A percentile compares a stretch with the other conserved stretches of the same genome.
Evolutionary conservation across 495 filamentous ascomycete species (phyloP).

Genomic region (Haplographium delicatum): DNA sequence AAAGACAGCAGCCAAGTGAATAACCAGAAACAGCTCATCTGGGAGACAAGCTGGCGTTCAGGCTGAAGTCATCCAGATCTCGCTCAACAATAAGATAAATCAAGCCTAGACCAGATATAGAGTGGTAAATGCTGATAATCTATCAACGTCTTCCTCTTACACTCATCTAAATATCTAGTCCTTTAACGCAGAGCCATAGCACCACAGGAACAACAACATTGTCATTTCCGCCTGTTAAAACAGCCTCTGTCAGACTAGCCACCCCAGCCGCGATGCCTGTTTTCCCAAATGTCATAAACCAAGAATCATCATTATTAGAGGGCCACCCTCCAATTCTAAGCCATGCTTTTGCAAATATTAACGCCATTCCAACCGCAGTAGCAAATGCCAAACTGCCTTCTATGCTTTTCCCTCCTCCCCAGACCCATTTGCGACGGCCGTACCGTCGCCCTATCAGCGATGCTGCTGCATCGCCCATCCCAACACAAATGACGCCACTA

Average conservation of each 20-base stretch:
- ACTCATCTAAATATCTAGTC: slow-evolving; percentile 55
- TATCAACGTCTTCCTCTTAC: too few relatives aligned
- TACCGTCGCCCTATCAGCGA: slow-evolving; percentile 84
- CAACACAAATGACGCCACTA: slow-evolving; percentile 86
- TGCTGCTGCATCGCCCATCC: slow-evolving; percentile 93
- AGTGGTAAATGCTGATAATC: too few relatives aligned
- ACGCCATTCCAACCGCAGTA: slow-evolving; percentile 66
- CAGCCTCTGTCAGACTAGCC: slow-evolving; percentile 89
- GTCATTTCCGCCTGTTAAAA: slow-evolving; percentile 95
- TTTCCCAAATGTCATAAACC: slow-evolving; percentile 47
- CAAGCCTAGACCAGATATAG: too few relatives aligned
- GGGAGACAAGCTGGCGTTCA: too few relatives aligned
- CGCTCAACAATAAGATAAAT: too few relatives aligned
- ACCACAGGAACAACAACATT: slow-evolving; percentile 97
- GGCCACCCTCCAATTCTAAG: slow-evolving; percentile 68
- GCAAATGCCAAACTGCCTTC: slow-evolving; percentile 88
- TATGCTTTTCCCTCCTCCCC: slow-evolving; percentile 92
- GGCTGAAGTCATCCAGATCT: too few relatives aligned
- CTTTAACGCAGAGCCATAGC: slow-evolving; percentile 83
- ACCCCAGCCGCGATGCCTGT: slow-evolving; percentile 65
- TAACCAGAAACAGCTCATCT: too few relatives aligned
- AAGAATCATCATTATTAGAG: slow-evolving; percentile 30
- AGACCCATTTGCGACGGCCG: slow-evolving; percentile 87
- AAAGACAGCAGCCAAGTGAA: too few relatives aligned
- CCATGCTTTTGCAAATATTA: slow-evolving; percentile 70